Conservation (phyloP, 768 basidiomycete species). For the Suillus cothurnatus region DNA sequence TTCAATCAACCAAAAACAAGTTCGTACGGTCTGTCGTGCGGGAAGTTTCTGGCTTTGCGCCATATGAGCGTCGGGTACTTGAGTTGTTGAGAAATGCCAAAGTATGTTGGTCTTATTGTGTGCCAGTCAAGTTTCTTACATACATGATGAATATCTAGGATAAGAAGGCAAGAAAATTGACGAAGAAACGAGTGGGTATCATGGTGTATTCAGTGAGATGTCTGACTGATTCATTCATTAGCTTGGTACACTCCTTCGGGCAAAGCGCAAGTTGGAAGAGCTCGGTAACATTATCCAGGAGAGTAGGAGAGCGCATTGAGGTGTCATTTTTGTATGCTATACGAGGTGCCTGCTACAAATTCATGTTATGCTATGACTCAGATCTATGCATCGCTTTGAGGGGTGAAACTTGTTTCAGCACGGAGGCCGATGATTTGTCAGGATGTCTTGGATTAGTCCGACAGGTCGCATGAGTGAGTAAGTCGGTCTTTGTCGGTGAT, state of each 20-base stretch:
- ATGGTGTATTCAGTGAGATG: neutral
- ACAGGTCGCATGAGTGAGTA: neutral
- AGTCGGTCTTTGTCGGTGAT: neutral
- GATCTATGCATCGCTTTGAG: slow-evolving; percentile 14
- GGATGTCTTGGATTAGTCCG: neutral
- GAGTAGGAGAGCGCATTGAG: slow-evolving; percentile 75
- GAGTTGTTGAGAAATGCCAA: slow-evolving; percentile 98
- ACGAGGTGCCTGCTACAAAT: slow-evolving; percentile 4
- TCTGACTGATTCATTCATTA: slow-evolving; percentile 30
- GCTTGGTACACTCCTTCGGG: slow-evolving; percentile 97
- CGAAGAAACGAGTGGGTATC: slow-evolving; percentile 94
- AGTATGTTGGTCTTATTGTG: slow-evolving; percentile 47
- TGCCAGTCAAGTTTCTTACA: slow-evolving; percentile 1
- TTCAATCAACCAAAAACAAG: slow-evolving; percentile 85
- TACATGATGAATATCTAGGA: slow-evolving; percentile 53
- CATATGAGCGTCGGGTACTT: slow-evolving; percentile 97
- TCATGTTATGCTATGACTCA: slow-evolving; percentile 15
- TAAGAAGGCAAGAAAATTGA: slow-evolving; percentile 99
- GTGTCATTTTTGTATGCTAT: neutral
- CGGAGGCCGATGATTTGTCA: neutral
- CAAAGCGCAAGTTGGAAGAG: slow-evolving; percentile 99
- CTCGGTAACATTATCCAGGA: slow-evolving; percentile 89
- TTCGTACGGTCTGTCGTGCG: slow-evolving; percentile 93
- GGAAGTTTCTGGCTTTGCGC: slow-evolving; percentile 97
- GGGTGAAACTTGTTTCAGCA: neutral